These are phyloP conservation scores for Neurospora discreta DNA, from an alignment of 495 filamentous ascomycete species.

Conservation along the genomic window DNA sequence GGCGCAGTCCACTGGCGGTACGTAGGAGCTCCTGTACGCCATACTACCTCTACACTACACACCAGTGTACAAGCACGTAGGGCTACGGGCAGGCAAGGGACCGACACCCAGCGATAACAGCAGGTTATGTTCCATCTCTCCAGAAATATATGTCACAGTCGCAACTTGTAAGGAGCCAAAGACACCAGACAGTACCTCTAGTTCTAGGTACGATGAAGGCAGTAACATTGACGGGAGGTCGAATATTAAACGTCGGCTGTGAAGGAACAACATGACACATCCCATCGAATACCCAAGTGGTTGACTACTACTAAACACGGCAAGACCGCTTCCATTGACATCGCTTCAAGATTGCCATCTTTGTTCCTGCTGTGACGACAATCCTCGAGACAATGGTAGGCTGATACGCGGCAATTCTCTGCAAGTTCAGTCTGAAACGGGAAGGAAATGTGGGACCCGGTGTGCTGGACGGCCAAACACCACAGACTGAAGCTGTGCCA, in stretches of 20 bases:
- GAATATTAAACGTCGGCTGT: not conserved
- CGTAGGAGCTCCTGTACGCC: not conserved
- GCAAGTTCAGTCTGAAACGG: not conserved
- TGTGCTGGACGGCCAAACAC: not conserved
- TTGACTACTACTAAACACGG: not conserved
- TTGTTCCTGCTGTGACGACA: not conserved
- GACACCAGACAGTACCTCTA: not conserved
- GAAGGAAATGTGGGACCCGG: not conserved
- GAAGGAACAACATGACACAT: not conserved
- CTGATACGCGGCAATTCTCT: not conserved
- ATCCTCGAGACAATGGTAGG: not conserved
- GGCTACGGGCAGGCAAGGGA: not conserved
- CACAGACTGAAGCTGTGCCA: not conserved
- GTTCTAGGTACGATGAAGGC: too few species aligned
- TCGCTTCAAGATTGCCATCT: not conserved
- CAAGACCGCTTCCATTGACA: not conserved
- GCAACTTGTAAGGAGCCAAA: not conserved
- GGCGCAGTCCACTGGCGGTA: not conserved
- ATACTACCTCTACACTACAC: too few species aligned
- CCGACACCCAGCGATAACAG: not conserved
- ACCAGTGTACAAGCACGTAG: not conserved
- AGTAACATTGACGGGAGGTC: not conserved
- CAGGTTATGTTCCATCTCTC: not conserved
- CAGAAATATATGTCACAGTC: not conserved
- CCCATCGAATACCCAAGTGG: not conserved